Base-by-base conservation (phyloP, 306 rosid species). In the Carpinus viminea region DNA sequence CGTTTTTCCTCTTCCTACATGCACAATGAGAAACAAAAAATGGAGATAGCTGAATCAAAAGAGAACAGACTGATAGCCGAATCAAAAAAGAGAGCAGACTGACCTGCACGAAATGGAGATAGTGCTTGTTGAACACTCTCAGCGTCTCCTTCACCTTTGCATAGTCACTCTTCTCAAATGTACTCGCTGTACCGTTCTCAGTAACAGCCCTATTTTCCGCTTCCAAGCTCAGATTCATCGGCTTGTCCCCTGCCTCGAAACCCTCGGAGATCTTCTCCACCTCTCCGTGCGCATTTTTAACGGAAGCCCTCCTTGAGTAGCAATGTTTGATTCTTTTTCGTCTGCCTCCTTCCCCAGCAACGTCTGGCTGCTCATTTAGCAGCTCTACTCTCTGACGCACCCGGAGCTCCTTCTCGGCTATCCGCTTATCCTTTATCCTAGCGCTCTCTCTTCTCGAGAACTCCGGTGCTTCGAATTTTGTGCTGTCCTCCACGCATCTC, bases 101-200 rank as follows among this genome's bases (percentile, higher is more conserved):
- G 65, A 92, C 98, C 98, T 95, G 98, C 18, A 95, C 91, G 17
- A 86, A 86, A 73, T 87, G 88, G 57, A 95, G 98, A 64, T 93
- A 95, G 64, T 95, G 77, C 74, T 89, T 93, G 83, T 90, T 95
- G 79, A 93, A 95, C 81, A 87, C 21, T 78, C 99, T 84, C 55
- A 95, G 78, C 0, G 99, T 84, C 52, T 91, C 99, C 68, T 90
- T 95, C 72, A 89, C 97, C 90, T 86, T 90, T 6, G 76, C 82
- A 4, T 73, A 62, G 65, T 82, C 91, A 52, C 97, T 89, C 74
- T 91, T 95, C 20, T 79, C 97, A 6, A 45, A 82, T 59, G 66
- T 61, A 74, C 5, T 66, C n/a, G 73, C 73, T 3, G 34, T 64
- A 38, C 41, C 87, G 81, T 80, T 81, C 3, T 70, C 83, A 3